Conservation (phyloP, 345 rosid genomes). For the Linum lewisii region DNA sequence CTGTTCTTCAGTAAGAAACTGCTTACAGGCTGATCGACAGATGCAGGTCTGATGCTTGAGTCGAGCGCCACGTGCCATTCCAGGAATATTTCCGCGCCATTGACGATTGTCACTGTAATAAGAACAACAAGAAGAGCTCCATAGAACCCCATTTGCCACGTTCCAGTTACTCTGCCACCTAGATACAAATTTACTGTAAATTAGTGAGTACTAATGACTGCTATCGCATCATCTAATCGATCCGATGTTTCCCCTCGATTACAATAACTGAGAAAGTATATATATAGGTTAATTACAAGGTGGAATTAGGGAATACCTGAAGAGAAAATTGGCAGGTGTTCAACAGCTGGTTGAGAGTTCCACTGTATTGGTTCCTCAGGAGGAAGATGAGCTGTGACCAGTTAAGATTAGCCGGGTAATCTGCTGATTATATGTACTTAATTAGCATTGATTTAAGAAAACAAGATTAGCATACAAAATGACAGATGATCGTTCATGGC, state of each 20-base stretch:
- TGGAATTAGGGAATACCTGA: neutral
- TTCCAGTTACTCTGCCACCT: neutral
- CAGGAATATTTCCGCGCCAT: conserved; percentile 16
- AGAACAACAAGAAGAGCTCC: conserved; percentile 7
- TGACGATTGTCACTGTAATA: conserved; percentile 6
- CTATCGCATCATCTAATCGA: too few species aligned
- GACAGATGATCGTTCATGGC: neutral
- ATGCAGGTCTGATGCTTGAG: conserved; percentile 6
- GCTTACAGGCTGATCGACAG: conserved; percentile 19
- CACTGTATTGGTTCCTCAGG: neutral
- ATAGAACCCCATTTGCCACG: neutral
- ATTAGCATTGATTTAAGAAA: too few species aligned
- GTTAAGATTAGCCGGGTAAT: too few species aligned
- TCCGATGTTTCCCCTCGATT: too few species aligned
- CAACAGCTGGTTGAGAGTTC: neutral
- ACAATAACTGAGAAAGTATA: too few species aligned
- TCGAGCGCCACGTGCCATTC: conserved; percentile 27
- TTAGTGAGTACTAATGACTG: too few species aligned
- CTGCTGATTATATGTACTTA: too few species aligned
- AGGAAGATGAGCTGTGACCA: neutral
- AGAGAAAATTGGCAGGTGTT: neutral
- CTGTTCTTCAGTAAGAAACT: neutral
- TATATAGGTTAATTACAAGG: too few species aligned
- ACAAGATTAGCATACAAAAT: too few species aligned
- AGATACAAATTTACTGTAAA: neutral